Conservation (phyloP, 2,329 filamentous ascomycete species). For the Penicillium rolfsii region DNA sequence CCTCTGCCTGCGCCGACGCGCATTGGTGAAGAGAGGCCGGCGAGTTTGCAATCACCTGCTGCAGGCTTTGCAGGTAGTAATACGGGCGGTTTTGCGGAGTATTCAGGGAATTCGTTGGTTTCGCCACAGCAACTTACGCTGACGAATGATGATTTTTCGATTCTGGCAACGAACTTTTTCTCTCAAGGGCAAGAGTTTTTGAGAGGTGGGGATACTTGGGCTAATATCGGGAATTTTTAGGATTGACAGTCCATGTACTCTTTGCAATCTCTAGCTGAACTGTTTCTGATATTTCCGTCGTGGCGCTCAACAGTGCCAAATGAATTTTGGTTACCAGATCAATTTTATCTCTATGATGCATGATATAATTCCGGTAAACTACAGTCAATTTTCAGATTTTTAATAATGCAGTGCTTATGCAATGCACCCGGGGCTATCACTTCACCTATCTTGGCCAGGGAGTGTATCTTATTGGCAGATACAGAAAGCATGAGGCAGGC, state of each 20-base stretch:
- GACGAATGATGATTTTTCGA: slow-evolving; percentile 50
- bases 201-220: slow-evolving; percentile 44
- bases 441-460: too few relatives aligned
- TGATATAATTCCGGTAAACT: too few relatives aligned
- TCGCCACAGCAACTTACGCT: slow-evolving; percentile 32
- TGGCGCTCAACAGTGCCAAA: too few relatives aligned
- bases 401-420: too few relatives aligned
- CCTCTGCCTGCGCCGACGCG: slow-evolving; percentile 50
- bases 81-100: slow-evolving; percentile 21
- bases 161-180: slow-evolving; percentile 54
- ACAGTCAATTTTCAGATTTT: too few relatives aligned
- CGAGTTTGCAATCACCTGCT: slow-evolving; percentile 17
- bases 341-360: too few relatives aligned
- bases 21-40: slow-evolving; percentile 31
- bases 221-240: slow-evolving; percentile 39
- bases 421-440: too few relatives aligned
- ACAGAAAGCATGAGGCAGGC: too few relatives aligned
- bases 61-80: slow-evolving; percentile 31
- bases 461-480: too few relatives aligned
- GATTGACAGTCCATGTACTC: neutral
- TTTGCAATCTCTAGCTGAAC: too few relatives aligned
- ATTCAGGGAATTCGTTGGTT: slow-evolving; percentile 23
- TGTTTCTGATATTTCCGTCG: too few relatives aligned
- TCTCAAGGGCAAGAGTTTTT: slow-evolving; percentile 50
- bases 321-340: too few relatives aligned